A percentile compares a stretch with the other conserved stretches of the same genome.
Conservation (phyloP, 1,284 basidiomycete species). For the Retiboletus flavoniger region DNA sequence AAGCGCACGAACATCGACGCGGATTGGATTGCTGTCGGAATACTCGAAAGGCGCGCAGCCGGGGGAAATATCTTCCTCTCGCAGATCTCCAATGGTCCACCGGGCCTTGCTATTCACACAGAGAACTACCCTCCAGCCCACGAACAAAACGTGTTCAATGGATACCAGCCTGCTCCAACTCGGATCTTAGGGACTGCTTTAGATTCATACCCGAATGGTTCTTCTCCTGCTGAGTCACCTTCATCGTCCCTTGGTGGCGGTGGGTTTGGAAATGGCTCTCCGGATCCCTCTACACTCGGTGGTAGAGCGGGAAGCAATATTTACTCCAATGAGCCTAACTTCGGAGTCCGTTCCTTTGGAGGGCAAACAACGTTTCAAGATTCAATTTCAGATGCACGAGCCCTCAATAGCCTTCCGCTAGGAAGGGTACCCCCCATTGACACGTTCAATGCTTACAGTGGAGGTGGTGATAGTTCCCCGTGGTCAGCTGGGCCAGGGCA, state of each 20-base stretch:
- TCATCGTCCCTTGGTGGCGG: conserved; percentile 66
- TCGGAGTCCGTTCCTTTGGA: conserved; percentile 33
- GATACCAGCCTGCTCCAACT: conserved; percentile 64
- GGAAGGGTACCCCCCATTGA: conserved; percentile 43
- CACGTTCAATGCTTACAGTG: conserved; percentile 42
- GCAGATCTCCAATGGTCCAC: conserved; percentile 48
- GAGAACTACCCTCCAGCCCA: conserved; percentile 37
- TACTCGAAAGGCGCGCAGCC: conserved; percentile 50
- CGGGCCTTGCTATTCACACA: conserved; percentile 51
- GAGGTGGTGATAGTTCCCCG: conserved; percentile 35
- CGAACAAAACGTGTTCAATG: conserved; percentile 44
- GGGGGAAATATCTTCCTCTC: conserved; percentile 65
- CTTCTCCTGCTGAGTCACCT: conserved; percentile 63
- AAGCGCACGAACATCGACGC: conserved; percentile 69
- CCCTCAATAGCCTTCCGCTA: conserved; percentile 36
- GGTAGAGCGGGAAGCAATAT: conserved; percentile 44
- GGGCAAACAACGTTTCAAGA: conserved; percentile 39
- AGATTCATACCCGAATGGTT: conserved; percentile 55
- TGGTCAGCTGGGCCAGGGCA: conserved; percentile 38
- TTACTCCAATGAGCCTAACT: conserved; percentile 38
- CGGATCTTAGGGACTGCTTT: conserved; percentile 56
- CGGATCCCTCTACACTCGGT: conserved; percentile 60
- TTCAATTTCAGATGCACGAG: conserved; percentile 34
- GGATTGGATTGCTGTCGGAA: conserved; percentile 65
- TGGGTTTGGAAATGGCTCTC: conserved; percentile 62